Base-by-base conservation (phyloP, 352 stramenopile species). In the Phytophthora melonis region DNA sequence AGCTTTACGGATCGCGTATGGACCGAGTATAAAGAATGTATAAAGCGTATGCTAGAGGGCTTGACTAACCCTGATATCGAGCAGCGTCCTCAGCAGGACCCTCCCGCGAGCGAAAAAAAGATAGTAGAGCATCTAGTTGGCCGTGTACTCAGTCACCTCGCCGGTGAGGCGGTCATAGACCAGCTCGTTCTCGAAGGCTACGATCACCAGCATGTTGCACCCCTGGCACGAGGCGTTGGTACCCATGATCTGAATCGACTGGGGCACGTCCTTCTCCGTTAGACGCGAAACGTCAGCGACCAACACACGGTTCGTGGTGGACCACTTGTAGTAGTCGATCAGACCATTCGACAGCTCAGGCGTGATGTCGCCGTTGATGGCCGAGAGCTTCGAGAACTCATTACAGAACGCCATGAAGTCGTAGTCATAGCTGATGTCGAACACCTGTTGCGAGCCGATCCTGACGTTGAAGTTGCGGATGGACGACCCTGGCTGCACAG, bases 341-440 rank as follows among this genome's bases (percentile, higher is more conserved):
- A 62, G 56, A 19, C 34, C 19, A 30, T 53, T 62, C 1, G 9
- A 5, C 1, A 62, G 30, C 30, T 50, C 56, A 52, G 32, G 56
- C 0, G 56, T 50, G 27, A 18, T 30, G 52, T 62, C 56, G 21
- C 56, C 56, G n/a, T 50, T 62, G 18, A 62, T 62, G 7, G 34
- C 32, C 6, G 56, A 27, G 1, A 62, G 32, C n/a, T 62, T 62
- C 1, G n/a, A 8, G 32, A 62, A 39, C 13, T 53, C 30, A 52
- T 62, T 62, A 50, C 23, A 27, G 34, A 62, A 53, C 7, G 16
- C 16, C 9, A 49, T 10, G 34, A 62, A 62, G 19, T 53, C 56
- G 8, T 62, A 62, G 21, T 62, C 45, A 10, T 54, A 25, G 19
- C 45, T 54, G 8, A 30, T 54, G 45, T 54, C 45, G 5, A 54